Percentiles rank a stretch among this genome's conserved stretches.
Evolutionary conservation across 2,329 filamentous ascomycete species (phyloP).

Genomic region (Trichoderma cornu-damae): DNA sequence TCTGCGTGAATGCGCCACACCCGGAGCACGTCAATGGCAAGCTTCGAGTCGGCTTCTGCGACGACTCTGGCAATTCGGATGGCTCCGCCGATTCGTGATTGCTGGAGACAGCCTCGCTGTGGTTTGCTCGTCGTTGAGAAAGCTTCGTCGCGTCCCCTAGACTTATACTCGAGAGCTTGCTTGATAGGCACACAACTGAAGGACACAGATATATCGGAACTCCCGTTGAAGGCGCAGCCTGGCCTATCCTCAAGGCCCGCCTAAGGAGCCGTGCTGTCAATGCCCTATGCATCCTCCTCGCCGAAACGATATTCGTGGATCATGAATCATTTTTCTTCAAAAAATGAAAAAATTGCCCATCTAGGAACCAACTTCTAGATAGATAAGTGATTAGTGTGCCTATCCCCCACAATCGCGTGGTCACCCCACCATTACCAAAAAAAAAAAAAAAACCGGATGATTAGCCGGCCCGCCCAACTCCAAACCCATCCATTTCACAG

Average conservation of each 20-base stretch:
- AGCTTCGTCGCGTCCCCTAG: not conserved
- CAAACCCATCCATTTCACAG: conserved; percentile 23
- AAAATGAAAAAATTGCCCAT: not conserved
- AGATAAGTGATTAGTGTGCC: not conserved
- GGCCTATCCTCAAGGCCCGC: conserved; percentile 39
- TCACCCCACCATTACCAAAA: conserved; percentile 14
- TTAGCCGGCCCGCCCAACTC: conserved; percentile 24
- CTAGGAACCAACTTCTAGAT: not conserved
- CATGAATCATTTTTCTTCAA: not conserved
- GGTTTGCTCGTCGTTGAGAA: conserved; percentile 26
- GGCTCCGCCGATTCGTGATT: not conserved
- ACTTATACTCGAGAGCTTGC: conserved; percentile 16
- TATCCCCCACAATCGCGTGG: conserved; percentile 4
- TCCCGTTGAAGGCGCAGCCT: conserved; percentile 34
- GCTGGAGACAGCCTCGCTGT: conserved; percentile 23
- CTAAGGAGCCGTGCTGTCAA: conserved; percentile 41
- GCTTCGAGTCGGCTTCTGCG: conserved; percentile 19
- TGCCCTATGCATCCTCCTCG: conserved; percentile 42
- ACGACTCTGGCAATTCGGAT: not conserved
- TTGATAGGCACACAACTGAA: conserved; percentile 30
- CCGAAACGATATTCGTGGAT: not conserved
- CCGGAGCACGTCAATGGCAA: conserved; percentile 58
- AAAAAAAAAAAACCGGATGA: conserved; percentile 21
- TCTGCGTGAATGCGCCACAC: conserved; percentile 62
- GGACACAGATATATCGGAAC: conserved; percentile 48